phyloP scores from a whole-genome alignment of 2,329 filamentous ascomycete species.

The Orbilia brochopaga region DNA sequence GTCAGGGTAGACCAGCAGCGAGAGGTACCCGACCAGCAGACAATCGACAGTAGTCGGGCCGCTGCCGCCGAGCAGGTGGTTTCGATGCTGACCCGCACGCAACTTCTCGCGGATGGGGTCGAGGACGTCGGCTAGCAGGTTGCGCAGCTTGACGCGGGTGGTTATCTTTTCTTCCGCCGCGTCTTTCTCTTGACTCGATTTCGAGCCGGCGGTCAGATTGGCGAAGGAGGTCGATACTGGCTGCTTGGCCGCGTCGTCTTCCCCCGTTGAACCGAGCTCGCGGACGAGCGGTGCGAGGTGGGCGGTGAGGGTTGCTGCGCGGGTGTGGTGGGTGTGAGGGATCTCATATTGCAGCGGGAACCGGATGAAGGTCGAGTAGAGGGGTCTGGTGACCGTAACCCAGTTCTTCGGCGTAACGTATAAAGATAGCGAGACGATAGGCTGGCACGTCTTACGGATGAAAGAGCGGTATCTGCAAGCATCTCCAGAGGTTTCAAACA shows the following conservation, averaged over 20 bases:
- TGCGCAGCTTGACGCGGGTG: conserved; percentile 64
- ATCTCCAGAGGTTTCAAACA: background rate
- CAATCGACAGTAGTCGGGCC: conserved; percentile 75
- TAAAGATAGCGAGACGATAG: conserved; percentile 82
- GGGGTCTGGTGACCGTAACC: conserved; percentile 74
- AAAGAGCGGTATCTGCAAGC: conserved; percentile 62
- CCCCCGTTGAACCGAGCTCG: conserved; percentile 65
- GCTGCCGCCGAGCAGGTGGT: conserved; percentile 64
- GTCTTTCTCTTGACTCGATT: conserved; percentile 1
- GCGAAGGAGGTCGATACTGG: conserved; percentile 37
- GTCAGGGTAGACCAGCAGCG: conserved; percentile 70
- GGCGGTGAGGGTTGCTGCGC: conserved; percentile 72
- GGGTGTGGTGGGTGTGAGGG: conserved; percentile 73
- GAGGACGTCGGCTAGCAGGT: conserved; percentile 73
- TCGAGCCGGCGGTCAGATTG: conserved; percentile 35
- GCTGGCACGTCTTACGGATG: conserved; percentile 74
- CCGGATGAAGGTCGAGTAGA: conserved; percentile 78
- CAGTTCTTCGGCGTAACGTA: conserved; percentile 93
- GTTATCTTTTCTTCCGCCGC: conserved; percentile 57
- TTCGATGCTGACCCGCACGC: conserved; percentile 61
- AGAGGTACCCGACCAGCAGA: conserved; percentile 78
- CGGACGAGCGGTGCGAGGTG: conserved; percentile 67
- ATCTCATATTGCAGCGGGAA: conserved; percentile 90
- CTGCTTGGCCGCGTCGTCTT: conserved; percentile 55
- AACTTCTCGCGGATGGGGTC: conserved; percentile 72